phyloP scores from a whole-genome alignment of 2,329 filamentous ascomycete species.

The Xylariaceae sp. region DNA sequence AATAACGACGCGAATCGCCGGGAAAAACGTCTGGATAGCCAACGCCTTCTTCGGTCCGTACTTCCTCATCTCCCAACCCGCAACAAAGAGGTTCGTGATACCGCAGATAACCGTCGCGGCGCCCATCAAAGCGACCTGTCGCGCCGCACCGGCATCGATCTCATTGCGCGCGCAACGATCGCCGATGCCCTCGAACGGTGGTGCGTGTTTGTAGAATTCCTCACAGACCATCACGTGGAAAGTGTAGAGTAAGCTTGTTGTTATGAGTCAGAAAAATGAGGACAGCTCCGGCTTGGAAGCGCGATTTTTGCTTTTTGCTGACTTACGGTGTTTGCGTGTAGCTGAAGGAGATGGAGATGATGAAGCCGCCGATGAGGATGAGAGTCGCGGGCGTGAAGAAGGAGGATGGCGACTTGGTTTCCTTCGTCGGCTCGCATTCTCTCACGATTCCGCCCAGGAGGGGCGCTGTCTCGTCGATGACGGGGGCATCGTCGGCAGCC shows the following conservation, averaged over 20 bases:
- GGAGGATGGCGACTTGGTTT: constrained; percentile 1
- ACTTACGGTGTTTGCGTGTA: constrained; percentile 26
- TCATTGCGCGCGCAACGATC: constrained; percentile 55
- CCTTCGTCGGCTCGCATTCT: constrained; percentile 6
- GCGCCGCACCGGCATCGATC: constrained; percentile 58
- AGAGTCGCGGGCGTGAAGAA: constrained; percentile 15
- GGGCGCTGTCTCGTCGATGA: constrained; percentile 22
- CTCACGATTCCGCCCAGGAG: constrained; percentile 15
- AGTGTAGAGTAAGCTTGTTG: constrained; percentile 49
- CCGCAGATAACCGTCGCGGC: constrained; percentile 62
- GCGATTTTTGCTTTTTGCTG: neutral
- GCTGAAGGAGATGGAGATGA: constrained; percentile 24
- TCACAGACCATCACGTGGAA: constrained; percentile 68
- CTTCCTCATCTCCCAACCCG: constrained; percentile 60
- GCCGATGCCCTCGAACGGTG: constrained; percentile 40
- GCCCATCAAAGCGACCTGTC: constrained; percentile 55
- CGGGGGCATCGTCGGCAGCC: constrained; percentile 5
- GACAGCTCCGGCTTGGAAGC: neutral
- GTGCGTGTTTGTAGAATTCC: constrained; percentile 56
- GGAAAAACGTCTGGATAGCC: constrained; percentile 57
- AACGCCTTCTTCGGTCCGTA: constrained; percentile 58
- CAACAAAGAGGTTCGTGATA: constrained; percentile 60
- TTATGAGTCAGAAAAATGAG: neutral
- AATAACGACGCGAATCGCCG: constrained; percentile 55
- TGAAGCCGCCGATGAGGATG: constrained; percentile 20